phyloP scores from a whole-genome alignment of 192 early-diverging fungal species.

The Coemansia sp. region DNA sequence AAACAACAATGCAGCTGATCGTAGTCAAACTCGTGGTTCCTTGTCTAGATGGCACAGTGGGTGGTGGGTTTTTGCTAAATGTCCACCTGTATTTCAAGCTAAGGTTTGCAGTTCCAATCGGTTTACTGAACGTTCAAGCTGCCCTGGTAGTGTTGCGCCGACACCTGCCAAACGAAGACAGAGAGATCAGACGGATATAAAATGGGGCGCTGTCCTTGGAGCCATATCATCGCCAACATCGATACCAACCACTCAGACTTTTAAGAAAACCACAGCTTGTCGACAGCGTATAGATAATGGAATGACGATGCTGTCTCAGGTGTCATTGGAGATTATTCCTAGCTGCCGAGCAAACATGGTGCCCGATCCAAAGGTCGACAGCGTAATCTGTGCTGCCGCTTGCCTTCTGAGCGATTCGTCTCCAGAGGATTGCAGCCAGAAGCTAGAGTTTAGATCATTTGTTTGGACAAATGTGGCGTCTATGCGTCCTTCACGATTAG shows the following conservation, averaged over 20 bases:
- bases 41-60: neutral
- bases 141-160: neutral
- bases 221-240: neutral
- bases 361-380: conserved; percentile 70
- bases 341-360: conserved; percentile 44
- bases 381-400: conserved; percentile 49
- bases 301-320: conserved; percentile 14
- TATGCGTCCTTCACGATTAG: conserved; percentile 10
- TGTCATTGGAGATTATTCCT: conserved; percentile 24
- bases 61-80: conserved; percentile 39
- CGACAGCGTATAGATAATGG: neutral
- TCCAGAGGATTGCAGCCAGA: neutral
- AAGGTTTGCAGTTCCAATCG: neutral
- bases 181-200: conserved; percentile 43
- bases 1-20: neutral
- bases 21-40: too few relatives aligned
- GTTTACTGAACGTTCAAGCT: neutral
- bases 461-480: conserved; percentile 24
- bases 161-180: conserved; percentile 23
- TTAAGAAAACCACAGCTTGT: neutral
- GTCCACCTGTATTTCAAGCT: conserved; percentile 15
- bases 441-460: neutral
- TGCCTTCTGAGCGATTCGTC: neutral
- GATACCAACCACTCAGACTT: neutral
- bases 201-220: conserved; percentile 44